These are phyloP conservation scores for Angophora floribunda DNA, from an alignment of 345 rosid genomes.

Conservation along the genomic window DNA sequence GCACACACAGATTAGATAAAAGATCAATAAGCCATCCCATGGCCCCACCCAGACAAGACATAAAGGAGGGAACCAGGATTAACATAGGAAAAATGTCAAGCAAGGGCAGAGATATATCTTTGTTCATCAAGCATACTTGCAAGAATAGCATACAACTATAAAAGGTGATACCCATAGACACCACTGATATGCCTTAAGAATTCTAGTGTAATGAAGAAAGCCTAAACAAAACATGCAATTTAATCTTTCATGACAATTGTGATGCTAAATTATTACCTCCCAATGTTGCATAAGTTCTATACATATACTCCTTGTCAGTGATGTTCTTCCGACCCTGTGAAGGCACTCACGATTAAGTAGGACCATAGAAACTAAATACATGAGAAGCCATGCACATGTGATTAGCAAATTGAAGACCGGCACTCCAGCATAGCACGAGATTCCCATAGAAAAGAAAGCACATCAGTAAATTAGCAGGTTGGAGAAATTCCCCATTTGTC, in stretches of 20 bases:
- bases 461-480: not conserved
- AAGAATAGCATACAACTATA: not conserved
- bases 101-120: not conserved
- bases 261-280: conserved; percentile 17
- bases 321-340: conserved; percentile 29
- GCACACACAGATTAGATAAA: not conserved
- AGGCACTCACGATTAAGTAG: not conserved
- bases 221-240: not conserved
- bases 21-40: not conserved
- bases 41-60: not conserved
- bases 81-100: not conserved
- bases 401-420: not conserved
- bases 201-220: not conserved
- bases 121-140: not conserved
- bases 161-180: not conserved
- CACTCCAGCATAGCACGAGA: not conserved
- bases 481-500: not conserved
- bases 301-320: conserved; percentile 3
- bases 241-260: not conserved
- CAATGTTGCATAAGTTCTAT: conserved; percentile 25
- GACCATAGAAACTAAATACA: not conserved
- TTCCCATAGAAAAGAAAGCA: not conserved
- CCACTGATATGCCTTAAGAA: not conserved
- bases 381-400: not conserved
- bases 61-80: not conserved